Percentiles rank a stretch among this genome's conserved stretches.
These are phyloP conservation scores for Conticribra weissflogii DNA, from an alignment of 108 stramenopile species.

Conservation along the genomic window DNA sequence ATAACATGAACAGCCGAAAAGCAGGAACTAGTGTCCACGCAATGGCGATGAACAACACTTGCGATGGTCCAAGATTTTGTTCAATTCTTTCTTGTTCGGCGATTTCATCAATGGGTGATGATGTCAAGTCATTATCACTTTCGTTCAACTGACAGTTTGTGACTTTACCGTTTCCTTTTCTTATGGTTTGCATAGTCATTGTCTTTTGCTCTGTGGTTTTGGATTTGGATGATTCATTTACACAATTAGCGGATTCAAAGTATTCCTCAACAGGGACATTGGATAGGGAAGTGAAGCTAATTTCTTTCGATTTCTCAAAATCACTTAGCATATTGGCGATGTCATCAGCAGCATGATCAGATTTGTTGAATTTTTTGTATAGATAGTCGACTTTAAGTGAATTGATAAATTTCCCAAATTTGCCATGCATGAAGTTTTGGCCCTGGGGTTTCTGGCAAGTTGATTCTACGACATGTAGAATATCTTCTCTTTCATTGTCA, in stretches of 20 bases:
- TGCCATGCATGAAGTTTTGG: neutral
- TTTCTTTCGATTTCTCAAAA: slow-evolving; percentile 7
- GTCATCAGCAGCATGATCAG: neutral
- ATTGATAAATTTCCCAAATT: slow-evolving; percentile 13
- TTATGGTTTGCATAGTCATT: neutral
- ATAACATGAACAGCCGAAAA: slow-evolving; percentile 21
- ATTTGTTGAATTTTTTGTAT: neutral
- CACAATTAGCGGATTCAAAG: too few species aligned
- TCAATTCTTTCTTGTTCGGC: neutral
- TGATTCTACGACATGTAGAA: neutral
- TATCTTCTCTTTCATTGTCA: neutral
- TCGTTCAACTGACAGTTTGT: neutral
- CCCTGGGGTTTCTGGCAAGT: neutral
- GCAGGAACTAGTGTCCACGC: slow-evolving; percentile 13
- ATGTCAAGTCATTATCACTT: too few species aligned
- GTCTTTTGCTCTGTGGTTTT: too few species aligned
- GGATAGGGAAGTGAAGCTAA: slow-evolving; percentile 5
- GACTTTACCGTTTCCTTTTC: neutral
- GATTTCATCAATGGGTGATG: neutral
- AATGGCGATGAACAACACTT: slow-evolving; percentile 9
- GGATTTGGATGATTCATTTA: neutral
- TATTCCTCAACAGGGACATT: neutral
- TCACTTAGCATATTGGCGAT: slow-evolving; percentile 4
- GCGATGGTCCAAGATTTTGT: neutral
- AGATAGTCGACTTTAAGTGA: slow-evolving; percentile 2